Conservation (phyloP, 2,329 filamentous ascomycete species). For the Ceratocystis cubensis region DNA sequence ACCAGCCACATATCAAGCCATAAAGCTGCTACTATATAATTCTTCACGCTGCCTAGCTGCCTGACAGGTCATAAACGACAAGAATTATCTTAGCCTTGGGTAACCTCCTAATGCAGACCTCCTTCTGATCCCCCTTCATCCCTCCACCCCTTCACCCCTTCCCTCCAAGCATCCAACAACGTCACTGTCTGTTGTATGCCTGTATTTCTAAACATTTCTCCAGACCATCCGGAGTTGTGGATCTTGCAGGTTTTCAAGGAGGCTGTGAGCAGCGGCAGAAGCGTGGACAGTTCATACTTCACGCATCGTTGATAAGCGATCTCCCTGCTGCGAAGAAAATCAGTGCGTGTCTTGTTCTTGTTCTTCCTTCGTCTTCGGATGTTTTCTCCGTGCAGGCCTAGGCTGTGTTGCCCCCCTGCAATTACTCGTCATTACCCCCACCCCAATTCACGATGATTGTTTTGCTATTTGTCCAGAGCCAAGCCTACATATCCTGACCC, state of each 20-base stretch:
- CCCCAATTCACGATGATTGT: neutral
- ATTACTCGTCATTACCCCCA: neutral
- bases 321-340: neutral
- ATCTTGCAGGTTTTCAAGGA: neutral
- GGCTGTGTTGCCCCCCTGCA: neutral
- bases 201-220: neutral
- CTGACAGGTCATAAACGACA: constrained; percentile 1
- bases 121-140: neutral
- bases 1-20: neutral
- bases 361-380: neutral
- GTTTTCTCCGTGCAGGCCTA: neutral
- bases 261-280: neutral
- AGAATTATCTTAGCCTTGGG: neutral
- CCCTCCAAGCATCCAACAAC: neutral
- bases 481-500: neutral
- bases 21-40: neutral
- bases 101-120: neutral
- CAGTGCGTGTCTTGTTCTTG: neutral
- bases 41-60: neutral
- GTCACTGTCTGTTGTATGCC: neutral
- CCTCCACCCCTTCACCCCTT: neutral
- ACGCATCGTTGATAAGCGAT: neutral
- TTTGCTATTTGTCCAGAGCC: neutral
- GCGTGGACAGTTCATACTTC: neutral
- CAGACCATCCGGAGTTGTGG: neutral